Base-by-base conservation (phyloP, 2,329 filamentous ascomycete species). In the Eutypa lata region DNA sequence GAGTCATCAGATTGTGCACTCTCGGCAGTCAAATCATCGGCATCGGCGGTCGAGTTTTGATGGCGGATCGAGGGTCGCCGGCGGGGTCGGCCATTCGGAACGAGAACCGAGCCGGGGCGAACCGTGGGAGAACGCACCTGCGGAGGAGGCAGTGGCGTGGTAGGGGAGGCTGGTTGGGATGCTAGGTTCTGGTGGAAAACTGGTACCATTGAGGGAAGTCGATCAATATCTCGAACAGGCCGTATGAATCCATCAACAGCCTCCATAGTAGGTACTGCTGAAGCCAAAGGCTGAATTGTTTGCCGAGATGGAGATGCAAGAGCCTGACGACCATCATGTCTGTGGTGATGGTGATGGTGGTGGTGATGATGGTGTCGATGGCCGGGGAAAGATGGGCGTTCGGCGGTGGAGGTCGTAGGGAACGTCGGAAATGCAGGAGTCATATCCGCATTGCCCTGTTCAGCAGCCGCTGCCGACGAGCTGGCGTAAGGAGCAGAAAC, bases 141-240 rank as follows among this genome's bases (percentile, higher is more conserved):
- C 24, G 85, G 76, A 1, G 87, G 84, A 46, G 87, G 87, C 44
- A 89, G 79, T 14, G 91, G 91, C 1, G 91, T 96, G 7, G 90
- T 94, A 1, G 91, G 91, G 13, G 91, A 97, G 53, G 92, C 89
- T 8, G 94, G 94, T 68, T 96, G 92, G n/a, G 93, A 97, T 42
- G 82, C 81, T 50, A 91, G 74, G 50, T 88, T 87, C 11, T 81
- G 78, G 57, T 88, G 82, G 50, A 87, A 76, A 40, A 87, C 81
- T 7, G 88, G 83, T 44, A 87, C 78, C 86, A 94, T 95, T 49
- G 89, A 94, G 46, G 88, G 90, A 53, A 94, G 80, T 54, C 91
- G 85, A 68, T 97, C 91, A 44, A 84, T 79, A 67, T 95, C 90
- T 60, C 90, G 87, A 35, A 93, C 87, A 7, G 89, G 90, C 49